These are phyloP conservation scores for Candida adriatica DNA, from an alignment of 805 yeast species.

Conservation along the genomic window DNA sequence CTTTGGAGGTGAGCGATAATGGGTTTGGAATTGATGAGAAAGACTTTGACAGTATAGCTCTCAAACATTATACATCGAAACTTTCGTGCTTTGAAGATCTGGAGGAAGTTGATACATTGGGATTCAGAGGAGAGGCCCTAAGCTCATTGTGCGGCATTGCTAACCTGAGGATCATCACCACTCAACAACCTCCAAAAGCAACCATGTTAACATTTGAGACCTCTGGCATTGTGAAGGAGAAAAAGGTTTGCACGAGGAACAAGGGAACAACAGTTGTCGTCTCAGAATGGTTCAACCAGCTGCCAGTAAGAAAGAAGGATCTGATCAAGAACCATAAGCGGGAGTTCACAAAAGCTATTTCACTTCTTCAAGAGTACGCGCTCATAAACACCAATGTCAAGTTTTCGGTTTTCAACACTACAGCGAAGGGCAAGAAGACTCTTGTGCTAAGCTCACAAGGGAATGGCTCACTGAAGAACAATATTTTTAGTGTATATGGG, in stretches of 20 bases:
- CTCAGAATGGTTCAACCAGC: slow-evolving; percentile 49
- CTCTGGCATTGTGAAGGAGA: slow-evolving; percentile 43
- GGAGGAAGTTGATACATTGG: slow-evolving; percentile 44
- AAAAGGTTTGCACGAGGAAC: slow-evolving; percentile 41
- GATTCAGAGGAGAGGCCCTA: slow-evolving; percentile 80
- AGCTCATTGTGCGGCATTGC: slow-evolving; percentile 60
- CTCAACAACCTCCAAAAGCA: slow-evolving; percentile 50
- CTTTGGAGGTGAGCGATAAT: slow-evolving; percentile 61
- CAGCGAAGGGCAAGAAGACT: slow-evolving; percentile 40
- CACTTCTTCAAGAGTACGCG: slow-evolving; percentile 56
- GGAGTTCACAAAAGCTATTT: slow-evolving; percentile 66
- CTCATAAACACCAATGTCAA: slow-evolving; percentile 54
- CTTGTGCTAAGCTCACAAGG: slow-evolving; percentile 57
- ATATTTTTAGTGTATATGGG: slow-evolving; percentile 67
- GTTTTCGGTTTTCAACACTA: slow-evolving; percentile 51
- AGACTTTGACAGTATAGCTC: slow-evolving; percentile 49
- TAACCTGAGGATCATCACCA: slow-evolving; percentile 41
- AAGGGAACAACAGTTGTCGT: slow-evolving; percentile 66
- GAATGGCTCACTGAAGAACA: slow-evolving; percentile 38
- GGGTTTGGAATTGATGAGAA: slow-evolving; percentile 54
- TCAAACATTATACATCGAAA: slow-evolving; percentile 66
- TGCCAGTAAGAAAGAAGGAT: slow-evolving; percentile 82
- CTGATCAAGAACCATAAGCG: slow-evolving; percentile 58
- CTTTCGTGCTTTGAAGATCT: slow-evolving; percentile 50
- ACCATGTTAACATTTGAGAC: slow-evolving; percentile 44